Evolutionary conservation across 495 filamentous ascomycete genomes (phyloP), one percentile per base, ranked within the genome.

Genomic region (Rusavskia elegans): DNA sequence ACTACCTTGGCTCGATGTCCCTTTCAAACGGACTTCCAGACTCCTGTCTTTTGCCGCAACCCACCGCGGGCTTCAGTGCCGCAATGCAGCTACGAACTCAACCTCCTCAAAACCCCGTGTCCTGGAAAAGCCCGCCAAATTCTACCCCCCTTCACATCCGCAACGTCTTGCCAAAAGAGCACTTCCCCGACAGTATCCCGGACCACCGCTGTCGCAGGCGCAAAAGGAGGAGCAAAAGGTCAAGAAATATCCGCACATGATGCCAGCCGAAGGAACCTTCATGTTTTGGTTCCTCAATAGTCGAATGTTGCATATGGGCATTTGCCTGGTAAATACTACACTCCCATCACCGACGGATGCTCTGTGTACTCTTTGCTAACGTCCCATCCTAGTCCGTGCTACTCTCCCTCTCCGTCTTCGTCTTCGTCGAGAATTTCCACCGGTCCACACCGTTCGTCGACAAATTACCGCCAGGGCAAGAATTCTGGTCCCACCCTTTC

Each of bases 61-160:
- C 0, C 13, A 35, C 32, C 32, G 32, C 7, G 32, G 32, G 13
- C 9, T 35, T 40, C 25, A 8, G 16, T 50, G 45, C 41, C 48
- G 53, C 35, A 32, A 52, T 53, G 52, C 59, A 19, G 57, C 57
- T n/a, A 49, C 50, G 9, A 52, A 20, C 32, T 16, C 55, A 20
- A 21, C 32, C 14, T 36, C 53, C 16, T 49, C 54, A 50, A 82
- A 81, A 56, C 75, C 73, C 19, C 68, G 74, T 46, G 72, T 84
- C 1, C 82, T 95, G 53, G 81, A 77, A 50, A 83, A 92, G 64
- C 89, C 89, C 3, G 76, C 82, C 55, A 80, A 80, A 55, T 94
- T 92, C 70, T 83, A 80, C 48, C 89, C 89, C 0, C 89, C 89
- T 0, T 95, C 88, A 0, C 89, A 95, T 64, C 78, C 78, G 27